These are phyloP conservation scores for Adenanthera pavonina DNA, from an alignment of 306 rosid genomes.

Conservation along the genomic window DNA sequence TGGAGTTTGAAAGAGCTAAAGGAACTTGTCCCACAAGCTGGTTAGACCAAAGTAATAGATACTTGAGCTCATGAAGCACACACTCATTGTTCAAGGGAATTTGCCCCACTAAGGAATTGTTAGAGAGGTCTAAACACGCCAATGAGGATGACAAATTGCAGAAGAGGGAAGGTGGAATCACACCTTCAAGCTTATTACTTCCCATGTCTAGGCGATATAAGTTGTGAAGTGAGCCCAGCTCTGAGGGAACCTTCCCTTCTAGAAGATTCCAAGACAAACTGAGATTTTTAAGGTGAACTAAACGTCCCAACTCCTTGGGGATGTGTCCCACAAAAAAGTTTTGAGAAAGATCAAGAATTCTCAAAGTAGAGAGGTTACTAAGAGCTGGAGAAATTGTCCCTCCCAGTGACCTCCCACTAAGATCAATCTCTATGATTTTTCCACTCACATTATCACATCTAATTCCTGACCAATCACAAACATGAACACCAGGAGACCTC, in stretches of 20 bases:
- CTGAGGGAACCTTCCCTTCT: constrained; percentile 59
- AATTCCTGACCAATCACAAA: constrained; percentile 78
- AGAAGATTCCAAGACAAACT: constrained; percentile 73
- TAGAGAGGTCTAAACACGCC: constrained; percentile 76
- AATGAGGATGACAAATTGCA: constrained; percentile 70
- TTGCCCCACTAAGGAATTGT: constrained; percentile 70
- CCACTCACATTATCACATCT: constrained; percentile 66
- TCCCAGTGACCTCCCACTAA: constrained; percentile 60
- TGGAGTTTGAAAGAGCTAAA: constrained; percentile 71
- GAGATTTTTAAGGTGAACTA: constrained; percentile 56
- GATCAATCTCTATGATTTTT: constrained; percentile 71
- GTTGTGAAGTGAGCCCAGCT: constrained; percentile 68
- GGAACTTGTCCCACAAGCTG: constrained; percentile 68
- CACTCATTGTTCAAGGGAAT: constrained; percentile 69
- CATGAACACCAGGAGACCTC: constrained; percentile 54
- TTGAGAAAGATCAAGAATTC: constrained; percentile 76
- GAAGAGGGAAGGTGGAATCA: constrained; percentile 68
- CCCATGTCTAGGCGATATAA: constrained; percentile 73
- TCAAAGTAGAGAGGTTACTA: constrained; percentile 68
- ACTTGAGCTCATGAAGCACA: constrained; percentile 57
- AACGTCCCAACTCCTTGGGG: constrained; percentile 72
- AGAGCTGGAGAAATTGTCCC: constrained; percentile 84
- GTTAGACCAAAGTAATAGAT: constrained; percentile 86
- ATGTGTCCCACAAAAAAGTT: constrained; percentile 74
- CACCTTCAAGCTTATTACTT: constrained; percentile 68